A percentile compares a stretch with the other conserved stretches of the same genome.
Conservation (phyloP, 148 eudicot genomes). For the Vaccinium myrtillus region DNA sequence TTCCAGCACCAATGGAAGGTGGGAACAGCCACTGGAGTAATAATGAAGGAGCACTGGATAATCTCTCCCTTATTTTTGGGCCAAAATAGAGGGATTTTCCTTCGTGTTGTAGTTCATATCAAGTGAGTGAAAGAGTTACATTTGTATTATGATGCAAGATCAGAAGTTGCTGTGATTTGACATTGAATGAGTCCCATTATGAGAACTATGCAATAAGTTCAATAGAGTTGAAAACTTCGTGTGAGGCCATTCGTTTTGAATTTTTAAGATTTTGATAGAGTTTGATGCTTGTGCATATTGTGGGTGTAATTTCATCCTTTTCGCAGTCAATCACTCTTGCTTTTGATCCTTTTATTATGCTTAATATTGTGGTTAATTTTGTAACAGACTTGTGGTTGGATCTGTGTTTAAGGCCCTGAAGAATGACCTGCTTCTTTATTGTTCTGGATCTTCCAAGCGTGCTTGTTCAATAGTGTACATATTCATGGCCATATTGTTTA, state of each 20-base stretch:
- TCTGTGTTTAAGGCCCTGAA: background rate
- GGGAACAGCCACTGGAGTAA: background rate
- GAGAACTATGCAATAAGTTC: background rate
- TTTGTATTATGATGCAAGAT: slow-evolving; percentile 5
- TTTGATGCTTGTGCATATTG: background rate
- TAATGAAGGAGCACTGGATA: background rate
- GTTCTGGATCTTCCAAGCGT: slow-evolving; percentile 70
- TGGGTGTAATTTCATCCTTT: background rate
- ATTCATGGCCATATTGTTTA: slow-evolving; percentile 87
- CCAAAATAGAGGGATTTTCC: background rate
- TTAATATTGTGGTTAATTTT: background rate
- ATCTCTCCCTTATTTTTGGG: background rate
- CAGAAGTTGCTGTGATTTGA: background rate
- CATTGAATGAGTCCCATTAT: background rate
- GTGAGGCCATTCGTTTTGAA: background rate
- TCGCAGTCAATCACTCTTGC: background rate
- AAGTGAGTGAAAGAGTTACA: background rate
- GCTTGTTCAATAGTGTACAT: slow-evolving; percentile 20
- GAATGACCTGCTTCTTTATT: slow-evolving; percentile 32
- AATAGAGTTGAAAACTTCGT: background rate
- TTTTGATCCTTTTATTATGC: background rate
- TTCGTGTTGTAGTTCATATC: background rate
- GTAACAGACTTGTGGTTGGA: background rate
- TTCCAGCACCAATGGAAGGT: background rate
- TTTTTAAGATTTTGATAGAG: background rate